A percentile compares a stretch with the other conserved stretches of the same genome.
phyloP scores from a whole-genome alignment of 2,329 filamentous ascomycete species.

The Keithomyces neogunnii region DNA sequence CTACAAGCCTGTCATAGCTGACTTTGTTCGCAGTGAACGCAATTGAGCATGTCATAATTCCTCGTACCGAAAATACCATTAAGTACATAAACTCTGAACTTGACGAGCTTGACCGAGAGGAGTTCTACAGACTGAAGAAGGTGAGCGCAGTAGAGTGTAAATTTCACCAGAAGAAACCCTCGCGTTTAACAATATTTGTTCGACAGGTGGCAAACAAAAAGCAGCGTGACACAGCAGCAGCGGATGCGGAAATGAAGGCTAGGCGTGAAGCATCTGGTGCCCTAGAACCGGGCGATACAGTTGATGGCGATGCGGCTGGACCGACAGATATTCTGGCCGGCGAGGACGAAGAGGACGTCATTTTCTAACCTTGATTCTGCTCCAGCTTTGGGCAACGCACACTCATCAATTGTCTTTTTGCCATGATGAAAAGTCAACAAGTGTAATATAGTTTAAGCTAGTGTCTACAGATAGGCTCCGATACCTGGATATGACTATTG shows the following conservation, averaged over 20 bases:
- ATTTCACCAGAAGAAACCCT: background rate
- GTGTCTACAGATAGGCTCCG: background rate
- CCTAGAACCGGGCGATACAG: constrained; percentile 21
- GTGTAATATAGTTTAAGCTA: background rate
- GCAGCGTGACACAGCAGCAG: constrained; percentile 63
- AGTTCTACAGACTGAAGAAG: constrained; percentile 97
- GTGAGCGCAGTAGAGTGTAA: constrained; percentile 11
- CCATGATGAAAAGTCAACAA: background rate
- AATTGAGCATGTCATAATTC: constrained; percentile 95
- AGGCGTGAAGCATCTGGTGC: constrained; percentile 48
- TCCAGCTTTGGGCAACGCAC: background rate
- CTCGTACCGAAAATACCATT: constrained; percentile 98
- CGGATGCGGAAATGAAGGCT: constrained; percentile 67
- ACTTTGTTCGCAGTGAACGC: constrained; percentile 62
- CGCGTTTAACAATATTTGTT: background rate
- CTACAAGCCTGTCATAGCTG: constrained; percentile 3
- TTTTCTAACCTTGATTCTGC: constrained; percentile 50
- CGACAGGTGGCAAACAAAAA: constrained; percentile 67
- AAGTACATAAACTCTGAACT: constrained; percentile 99
- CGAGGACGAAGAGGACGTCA: constrained; percentile 75
- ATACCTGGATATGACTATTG: constrained; percentile 44
- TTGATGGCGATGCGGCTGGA: constrained; percentile 28
- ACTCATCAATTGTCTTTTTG: background rate
- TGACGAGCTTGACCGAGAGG: constrained; percentile 93
- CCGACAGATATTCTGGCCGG: constrained; percentile 62